Evolutionary conservation across 139 green algal genomes (phyloP), one percentile per base, ranked within the genome.

Genomic region (Ostreobium quekettii): DNA sequence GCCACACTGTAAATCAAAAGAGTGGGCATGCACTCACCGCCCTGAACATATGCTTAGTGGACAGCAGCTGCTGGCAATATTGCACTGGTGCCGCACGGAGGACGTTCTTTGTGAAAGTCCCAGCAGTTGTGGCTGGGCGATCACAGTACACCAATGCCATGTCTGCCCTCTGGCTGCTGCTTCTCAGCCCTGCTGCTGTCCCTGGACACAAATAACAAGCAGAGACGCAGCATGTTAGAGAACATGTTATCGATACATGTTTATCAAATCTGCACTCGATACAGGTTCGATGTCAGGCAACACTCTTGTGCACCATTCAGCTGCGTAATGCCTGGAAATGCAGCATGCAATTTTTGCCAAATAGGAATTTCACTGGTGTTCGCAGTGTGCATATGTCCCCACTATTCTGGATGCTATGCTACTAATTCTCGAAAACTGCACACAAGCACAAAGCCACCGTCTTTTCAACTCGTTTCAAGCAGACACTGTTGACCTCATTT

Each of bases 101-200:
- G 11, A 97, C 81, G 73, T 99, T 99, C n/a, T 74, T 69, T 19
- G 93, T 98, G 86, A 98, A 98, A 1, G 83, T 84, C 46, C 93
- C 93, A 1, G 80, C 92, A 1, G 85, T 83, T 1, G 82, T 75
- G 2, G 93, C 90, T 3, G 67, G 48, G 1, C 47, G 71, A 37
- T 97, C 93, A 6, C 81, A 82, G 5, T 94, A 81, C 2, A 99
- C 77, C 1, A 99, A 80, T 1, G 92, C 85, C 36, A 99, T 72
- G 80, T 99, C 93, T 6, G 85, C 89, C 75, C 96, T 96, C 67
- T 82, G 71, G 53, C 91, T 86, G 0, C 64, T 74, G 15, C 88
- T 85, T 8, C 93, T 80, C 47, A 99, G 78, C 1, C 80, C 84
- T 1, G 80, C 91, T 48, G 89, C 86, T 65, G 90, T 93, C 38